phyloP scores from a whole-genome alignment of 2,329 filamentous ascomycete species.

The Colletotrichum lindemuthianum region DNA sequence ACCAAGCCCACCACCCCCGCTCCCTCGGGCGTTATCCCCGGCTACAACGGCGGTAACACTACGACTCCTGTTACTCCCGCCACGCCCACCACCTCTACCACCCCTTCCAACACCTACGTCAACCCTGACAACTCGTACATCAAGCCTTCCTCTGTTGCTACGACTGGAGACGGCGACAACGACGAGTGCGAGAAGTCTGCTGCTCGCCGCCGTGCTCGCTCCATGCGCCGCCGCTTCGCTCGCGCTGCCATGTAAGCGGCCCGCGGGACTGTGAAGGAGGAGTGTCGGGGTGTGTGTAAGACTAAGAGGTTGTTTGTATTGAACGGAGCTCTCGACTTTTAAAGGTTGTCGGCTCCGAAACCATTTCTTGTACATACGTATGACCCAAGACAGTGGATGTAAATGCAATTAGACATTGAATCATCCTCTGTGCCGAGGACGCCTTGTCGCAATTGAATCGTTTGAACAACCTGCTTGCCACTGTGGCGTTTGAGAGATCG shows the following conservation, averaged over 20 bases:
- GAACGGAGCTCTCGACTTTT: neutral
- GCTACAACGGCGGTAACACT: slow-evolving; percentile 32
- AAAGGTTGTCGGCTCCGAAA: neutral
- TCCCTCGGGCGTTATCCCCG: slow-evolving; percentile 34
- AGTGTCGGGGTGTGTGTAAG: neutral
- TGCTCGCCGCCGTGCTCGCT: slow-evolving; percentile 31
- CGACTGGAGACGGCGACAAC: neutral
- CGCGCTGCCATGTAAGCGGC: slow-evolving; percentile 21
- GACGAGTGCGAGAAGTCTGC: slow-evolving; percentile 27
- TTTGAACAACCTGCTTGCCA: neutral
- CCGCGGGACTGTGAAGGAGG: neutral
- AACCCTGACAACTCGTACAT: neutral
- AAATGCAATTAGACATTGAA: slow-evolving; percentile 21
- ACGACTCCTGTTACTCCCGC: slow-evolving; percentile 13
- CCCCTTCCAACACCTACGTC: too few relatives aligned
- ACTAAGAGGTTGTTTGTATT: neutral
- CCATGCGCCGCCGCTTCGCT: slow-evolving; percentile 22
- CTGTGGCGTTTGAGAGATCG: neutral
- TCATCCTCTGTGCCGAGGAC: slow-evolving; percentile 17
- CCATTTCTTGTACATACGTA: slow-evolving; percentile 33
- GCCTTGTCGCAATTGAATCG: slow-evolving; percentile 25
- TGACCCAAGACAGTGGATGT: slow-evolving; percentile 35
- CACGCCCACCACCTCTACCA: neutral
- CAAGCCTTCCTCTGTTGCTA: neutral
- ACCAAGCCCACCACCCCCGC: slow-evolving; percentile 20